Evolutionary conservation across 2,329 filamentous ascomycete genomes (phyloP), one percentile per base, ranked within the genome.

Genomic region (Monascus ruber): DNA sequence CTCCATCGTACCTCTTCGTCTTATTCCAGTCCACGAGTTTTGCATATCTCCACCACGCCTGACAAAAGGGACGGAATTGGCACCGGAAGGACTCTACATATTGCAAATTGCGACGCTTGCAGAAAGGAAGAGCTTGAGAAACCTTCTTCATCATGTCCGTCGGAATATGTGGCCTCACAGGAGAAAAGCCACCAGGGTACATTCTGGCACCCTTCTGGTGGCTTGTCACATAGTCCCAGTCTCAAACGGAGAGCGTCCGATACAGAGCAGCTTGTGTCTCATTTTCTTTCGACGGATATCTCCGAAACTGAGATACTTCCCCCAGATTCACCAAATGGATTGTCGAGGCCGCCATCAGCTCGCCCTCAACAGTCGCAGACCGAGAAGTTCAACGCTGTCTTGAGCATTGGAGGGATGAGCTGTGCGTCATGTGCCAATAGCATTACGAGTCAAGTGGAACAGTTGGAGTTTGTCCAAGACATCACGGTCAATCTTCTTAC

Each of bases 331-430:
- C 17, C 17, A 17, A 17, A 17, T 17, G 17, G 3, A 17, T 17
- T 17, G 17, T 17, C 17, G 17, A 17, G 17, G 17, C 17, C 17
- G 17, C 2, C 17, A 17, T 17, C 17, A 17, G 17, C 43, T 7
- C 35, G 39, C 7, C 33, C 25, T 10, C 4, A 9, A 34, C 40
- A 34, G 27, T 5, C 33, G 5, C 11, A 38, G 9, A 17, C 9
- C n/a, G 28, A 32, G 7, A 42, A 44, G 34, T 61, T 50, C 36
- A 49, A 32, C 29, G 56, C 61, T 4, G 53, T 50, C 7, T 47
- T 71, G 10, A 64, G 78, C 17, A 71, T 87, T 32, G 76, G 72
- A 26, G 82, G 82, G 38, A 85, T 87, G 81, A 84, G 78, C 4
- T 86, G 83, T 54, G 76, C 77, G 9, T 72, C 79, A 8, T 87